These are phyloP conservation scores for Paramecium biaurelia DNA, from an alignment of 73 alveolate genomes.

Conservation along the genomic window DNA sequence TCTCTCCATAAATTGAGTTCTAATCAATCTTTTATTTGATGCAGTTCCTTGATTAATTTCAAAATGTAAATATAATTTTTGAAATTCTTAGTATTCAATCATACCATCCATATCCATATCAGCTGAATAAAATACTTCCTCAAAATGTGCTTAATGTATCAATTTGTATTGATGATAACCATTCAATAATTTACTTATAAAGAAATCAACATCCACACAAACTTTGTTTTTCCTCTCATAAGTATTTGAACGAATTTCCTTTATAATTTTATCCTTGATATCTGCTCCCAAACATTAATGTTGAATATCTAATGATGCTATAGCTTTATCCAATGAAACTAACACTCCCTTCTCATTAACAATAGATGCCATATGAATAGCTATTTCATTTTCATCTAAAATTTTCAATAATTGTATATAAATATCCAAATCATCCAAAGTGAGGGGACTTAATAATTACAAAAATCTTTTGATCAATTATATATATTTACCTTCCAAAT, in stretches of 20 bases:
- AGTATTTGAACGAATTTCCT: not conserved
- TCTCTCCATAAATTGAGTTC: not conserved
- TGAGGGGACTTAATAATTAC: not conserved
- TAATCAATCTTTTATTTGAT: not conserved
- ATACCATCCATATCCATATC: conserved; percentile 54
- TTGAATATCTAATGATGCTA: not conserved
- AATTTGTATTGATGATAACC: not conserved
- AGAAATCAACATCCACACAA: conserved; percentile 6
- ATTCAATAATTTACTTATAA: not conserved
- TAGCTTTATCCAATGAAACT: not conserved
- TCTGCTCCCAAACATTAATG: conserved; percentile 2
- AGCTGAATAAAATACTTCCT: conserved; percentile 47
- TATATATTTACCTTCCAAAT: not conserved
- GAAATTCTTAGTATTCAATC: conserved; percentile 28
- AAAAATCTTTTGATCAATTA: not conserved
- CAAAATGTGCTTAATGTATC: conserved; percentile 19
- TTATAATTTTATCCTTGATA: not conserved
- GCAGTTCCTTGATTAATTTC: conserved; percentile 18
- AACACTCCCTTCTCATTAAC: conserved; percentile 19
- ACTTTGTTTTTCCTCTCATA: not conserved
- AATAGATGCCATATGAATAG: not conserved
- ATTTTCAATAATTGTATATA: not conserved
- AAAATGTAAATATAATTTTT: conserved; percentile 25
- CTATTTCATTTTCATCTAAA: conserved; percentile 4
- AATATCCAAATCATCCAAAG: conserved; percentile 15